phyloP scores from a whole-genome alignment of 495 filamentous ascomycete species.

The Immersiella caudata region DNA sequence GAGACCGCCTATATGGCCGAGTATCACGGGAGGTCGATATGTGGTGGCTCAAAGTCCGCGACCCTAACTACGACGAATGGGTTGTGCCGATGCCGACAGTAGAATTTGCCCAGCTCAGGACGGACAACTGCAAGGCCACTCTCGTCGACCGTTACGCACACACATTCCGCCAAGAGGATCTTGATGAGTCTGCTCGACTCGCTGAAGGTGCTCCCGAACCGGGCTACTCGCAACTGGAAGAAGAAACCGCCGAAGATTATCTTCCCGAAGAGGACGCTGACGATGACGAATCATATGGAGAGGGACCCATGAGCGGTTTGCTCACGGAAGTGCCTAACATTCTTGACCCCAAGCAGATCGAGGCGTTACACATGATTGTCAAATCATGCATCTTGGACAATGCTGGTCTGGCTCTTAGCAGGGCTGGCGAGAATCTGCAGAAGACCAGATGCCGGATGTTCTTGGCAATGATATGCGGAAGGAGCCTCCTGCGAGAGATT shows the following conservation, averaged over 20 bases:
- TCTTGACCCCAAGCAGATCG: conserved; percentile 88
- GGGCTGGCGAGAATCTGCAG: conserved; percentile 73
- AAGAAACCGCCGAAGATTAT: conserved; percentile 51
- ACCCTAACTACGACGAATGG: conserved; percentile 57
- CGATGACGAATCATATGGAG: conserved; percentile 79
- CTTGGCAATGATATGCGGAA: conserved; percentile 80
- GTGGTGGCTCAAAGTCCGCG: conserved; percentile 59
- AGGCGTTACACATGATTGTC: conserved; percentile 91
- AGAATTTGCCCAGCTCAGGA: conserved; percentile 53
- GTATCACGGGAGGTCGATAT: conserved; percentile 60
- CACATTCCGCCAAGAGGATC: conserved; percentile 62
- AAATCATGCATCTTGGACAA: conserved; percentile 84
- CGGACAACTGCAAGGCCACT: conserved; percentile 51
- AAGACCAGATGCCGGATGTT: conserved; percentile 85
- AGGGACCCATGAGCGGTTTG: conserved; percentile 82
- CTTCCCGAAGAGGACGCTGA: conserved; percentile 75
- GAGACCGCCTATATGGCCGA: conserved; percentile 54
- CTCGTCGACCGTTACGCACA: conserved; percentile 52
- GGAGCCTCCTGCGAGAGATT: conserved; percentile 84
- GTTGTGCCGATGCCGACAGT: conserved; percentile 54
- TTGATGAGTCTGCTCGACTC: conserved; percentile 59
- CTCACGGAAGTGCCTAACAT: conserved; percentile 94
- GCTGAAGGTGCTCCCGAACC: conserved; percentile 36
- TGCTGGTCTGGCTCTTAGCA: conserved; percentile 55
- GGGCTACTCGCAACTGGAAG: conserved; percentile 51